A percentile compares a stretch with the other conserved stretches of the same genome.
These are phyloP conservation scores for Penicillium antarcticum DNA, from an alignment of 495 filamentous ascomycete species.

Conservation along the genomic window DNA sequence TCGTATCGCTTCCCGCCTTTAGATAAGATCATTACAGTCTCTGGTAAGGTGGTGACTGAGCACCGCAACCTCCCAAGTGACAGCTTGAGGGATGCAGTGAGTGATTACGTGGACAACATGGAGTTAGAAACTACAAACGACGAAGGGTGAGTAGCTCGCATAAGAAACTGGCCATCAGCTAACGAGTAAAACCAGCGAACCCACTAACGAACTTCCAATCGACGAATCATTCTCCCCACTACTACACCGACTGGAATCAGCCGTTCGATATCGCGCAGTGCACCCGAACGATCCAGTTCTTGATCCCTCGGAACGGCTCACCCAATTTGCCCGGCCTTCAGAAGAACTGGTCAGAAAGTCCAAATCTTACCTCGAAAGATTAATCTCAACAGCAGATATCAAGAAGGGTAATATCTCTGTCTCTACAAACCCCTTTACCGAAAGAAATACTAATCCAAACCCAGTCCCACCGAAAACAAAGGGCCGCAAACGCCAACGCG, in stretches of 20 bases:
- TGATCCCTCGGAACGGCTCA: constrained; percentile 62
- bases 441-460: neutral
- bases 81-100: constrained; percentile 74
- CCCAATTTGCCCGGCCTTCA: constrained; percentile 72
- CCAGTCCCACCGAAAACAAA: constrained; percentile 81
- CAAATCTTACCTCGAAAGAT: constrained; percentile 52
- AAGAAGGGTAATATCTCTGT: constrained; percentile 67
- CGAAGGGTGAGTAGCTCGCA: constrained; percentile 56
- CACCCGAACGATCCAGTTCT: constrained; percentile 67
- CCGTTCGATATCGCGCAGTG: constrained; percentile 75
- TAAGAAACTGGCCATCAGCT: neutral
- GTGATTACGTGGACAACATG: constrained; percentile 90
- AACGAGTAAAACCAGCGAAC: constrained; percentile 46
- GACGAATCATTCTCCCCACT: constrained; percentile 89
- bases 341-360: constrained; percentile 57
- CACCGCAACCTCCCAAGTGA: constrained; percentile 85
- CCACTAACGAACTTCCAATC: constrained; percentile 68
- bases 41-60: constrained; percentile 77
- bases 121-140: constrained; percentile 71
- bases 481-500: constrained; percentile 64
- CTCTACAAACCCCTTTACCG: neutral
- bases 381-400: constrained; percentile 70
- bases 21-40: constrained; percentile 81
- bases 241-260: constrained; percentile 85
- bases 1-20: constrained; percentile 87